phyloP scores from a whole-genome alignment of 768 basidiomycete genomes.

The Favolaschia claudopus region DNA sequence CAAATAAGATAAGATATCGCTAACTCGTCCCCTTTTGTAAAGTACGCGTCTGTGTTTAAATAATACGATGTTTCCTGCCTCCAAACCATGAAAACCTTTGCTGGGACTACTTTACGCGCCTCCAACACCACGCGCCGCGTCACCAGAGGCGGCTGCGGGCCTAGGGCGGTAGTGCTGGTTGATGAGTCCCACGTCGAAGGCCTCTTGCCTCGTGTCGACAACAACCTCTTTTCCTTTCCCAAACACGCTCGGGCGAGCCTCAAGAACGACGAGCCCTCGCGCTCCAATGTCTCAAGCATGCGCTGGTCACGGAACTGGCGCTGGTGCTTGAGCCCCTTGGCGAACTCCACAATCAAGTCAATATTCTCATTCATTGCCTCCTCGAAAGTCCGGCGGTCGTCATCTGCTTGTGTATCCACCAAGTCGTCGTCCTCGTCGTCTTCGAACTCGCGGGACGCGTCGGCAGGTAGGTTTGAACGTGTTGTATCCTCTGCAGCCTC shows the following conservation, averaged over 20 bases:
- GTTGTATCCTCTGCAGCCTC: neutral
- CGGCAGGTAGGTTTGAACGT: too few relatives aligned
- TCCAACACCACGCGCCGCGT: too few relatives aligned
- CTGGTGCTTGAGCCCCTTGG: conserved; percentile 31
- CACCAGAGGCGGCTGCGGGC: neutral
- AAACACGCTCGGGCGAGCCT: conserved; percentile 30
- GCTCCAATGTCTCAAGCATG: conserved; percentile 30
- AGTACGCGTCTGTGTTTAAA: too few relatives aligned
- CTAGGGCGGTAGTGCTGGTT: conserved; percentile 12
- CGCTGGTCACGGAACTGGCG: conserved; percentile 33
- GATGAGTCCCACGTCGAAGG: conserved; percentile 34
- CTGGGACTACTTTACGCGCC: too few relatives aligned
- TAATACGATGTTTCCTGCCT: too few relatives aligned
- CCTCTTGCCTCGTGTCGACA: conserved; percentile 20
- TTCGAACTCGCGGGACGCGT: too few relatives aligned
- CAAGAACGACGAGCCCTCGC: conserved; percentile 29
- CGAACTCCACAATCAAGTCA: conserved; percentile 27
- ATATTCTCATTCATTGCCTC: conserved; percentile 29
- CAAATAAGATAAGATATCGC: conserved; percentile 3
- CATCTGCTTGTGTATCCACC: neutral
- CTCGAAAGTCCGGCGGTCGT: conserved; percentile 18
- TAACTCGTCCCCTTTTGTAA: neutral
- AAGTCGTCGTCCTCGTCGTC: conserved; percentile 22
- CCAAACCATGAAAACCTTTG: too few relatives aligned
- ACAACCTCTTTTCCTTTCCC: conserved; percentile 27